Base-by-base conservation (phyloP, 2,329 filamentous ascomycete species). In the Coniochaeta ligniaria region DNA sequence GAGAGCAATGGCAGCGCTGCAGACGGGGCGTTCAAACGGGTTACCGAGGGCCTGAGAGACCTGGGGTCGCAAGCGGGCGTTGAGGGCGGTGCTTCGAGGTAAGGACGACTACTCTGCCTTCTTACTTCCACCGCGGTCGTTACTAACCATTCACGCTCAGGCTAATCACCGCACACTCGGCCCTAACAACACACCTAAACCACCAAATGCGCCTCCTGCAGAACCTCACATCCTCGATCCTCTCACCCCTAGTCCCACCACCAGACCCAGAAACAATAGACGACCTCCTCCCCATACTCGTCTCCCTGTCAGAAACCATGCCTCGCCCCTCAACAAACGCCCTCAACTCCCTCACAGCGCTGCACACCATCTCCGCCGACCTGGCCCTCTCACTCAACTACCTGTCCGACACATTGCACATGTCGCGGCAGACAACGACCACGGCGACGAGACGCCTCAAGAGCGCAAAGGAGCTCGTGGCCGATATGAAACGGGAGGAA, bases 351-450 rank as follows among this genome's bases (percentile, higher is more conserved):
- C 76, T 93, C 54, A 81, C 86, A 61, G 82, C 84, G 24, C 80
- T 94, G 58, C 87, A 91, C 70, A 80, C 83, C 7, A 80, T 91
- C 64, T 93, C 90, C 0, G 79, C 84, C 28, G 89, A 92, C 63
- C 78, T 94, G 31, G 84, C 94, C 9, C 84, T 91, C 68, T 91
- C 91, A 7, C 83, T 99, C 55, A 92, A 91, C 67, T 89, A 92
- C 66, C 80, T 99, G 5, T 92, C 91, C 7, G 95, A 99, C 72
- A 93, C 91, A 3, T 80, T 99, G 36, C 94, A 98, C 74, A 96
- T 98, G 88, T 92, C 90, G 35, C 87, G 92, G 14, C 94, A 98
- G 74, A 90, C 91, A 1, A 95, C 91, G 0, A 89, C 87, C 3
- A 89, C 89, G 11, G 95, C 94, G 1, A 87, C 89, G 2, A 82